Percentiles rank a stretch among this genome's conserved stretches.
These are phyloP conservation scores for Apocynum venetum DNA, from an alignment of 257 asterid species.

Conservation along the genomic window DNA sequence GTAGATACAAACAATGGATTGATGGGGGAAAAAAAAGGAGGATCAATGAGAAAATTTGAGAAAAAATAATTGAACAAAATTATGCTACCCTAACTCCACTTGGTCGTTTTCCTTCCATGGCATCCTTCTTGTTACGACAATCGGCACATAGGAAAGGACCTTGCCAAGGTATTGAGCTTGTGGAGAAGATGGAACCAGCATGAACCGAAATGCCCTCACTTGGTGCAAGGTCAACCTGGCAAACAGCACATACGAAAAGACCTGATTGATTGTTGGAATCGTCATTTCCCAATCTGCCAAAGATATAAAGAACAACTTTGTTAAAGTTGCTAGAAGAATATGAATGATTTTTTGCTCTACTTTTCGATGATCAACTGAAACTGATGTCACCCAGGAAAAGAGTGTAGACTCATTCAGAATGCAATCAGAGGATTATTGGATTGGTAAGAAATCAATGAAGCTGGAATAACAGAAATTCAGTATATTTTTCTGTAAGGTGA, in stretches of 20 bases:
- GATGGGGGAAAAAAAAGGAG: slow-evolving; percentile 12
- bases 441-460: background rate
- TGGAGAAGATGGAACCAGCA: slow-evolving; percentile 74
- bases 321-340: background rate
- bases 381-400: too few species aligned
- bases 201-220: slow-evolving; percentile 73
- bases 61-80: background rate
- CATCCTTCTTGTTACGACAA: slow-evolving; percentile 73
- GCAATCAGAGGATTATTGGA: background rate
- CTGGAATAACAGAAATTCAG: background rate
- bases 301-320: background rate
- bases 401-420: background rate
- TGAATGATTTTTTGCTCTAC: too few species aligned
- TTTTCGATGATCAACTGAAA: too few species aligned
- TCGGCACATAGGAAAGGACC: slow-evolving; percentile 82
- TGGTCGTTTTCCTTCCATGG: slow-evolving; percentile 69
- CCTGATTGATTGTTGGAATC: slow-evolving; percentile 39
- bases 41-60: background rate
- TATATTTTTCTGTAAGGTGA: background rate
- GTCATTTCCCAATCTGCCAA: slow-evolving; percentile 59
- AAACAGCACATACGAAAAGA: slow-evolving; percentile 60
- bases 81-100: slow-evolving; percentile 39
- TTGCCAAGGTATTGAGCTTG: slow-evolving; percentile 80
- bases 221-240: slow-evolving; percentile 58
- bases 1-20: background rate